Conservation (phyloP, 1,139 yeast species). For the Diutina scorzettiae region DNA sequence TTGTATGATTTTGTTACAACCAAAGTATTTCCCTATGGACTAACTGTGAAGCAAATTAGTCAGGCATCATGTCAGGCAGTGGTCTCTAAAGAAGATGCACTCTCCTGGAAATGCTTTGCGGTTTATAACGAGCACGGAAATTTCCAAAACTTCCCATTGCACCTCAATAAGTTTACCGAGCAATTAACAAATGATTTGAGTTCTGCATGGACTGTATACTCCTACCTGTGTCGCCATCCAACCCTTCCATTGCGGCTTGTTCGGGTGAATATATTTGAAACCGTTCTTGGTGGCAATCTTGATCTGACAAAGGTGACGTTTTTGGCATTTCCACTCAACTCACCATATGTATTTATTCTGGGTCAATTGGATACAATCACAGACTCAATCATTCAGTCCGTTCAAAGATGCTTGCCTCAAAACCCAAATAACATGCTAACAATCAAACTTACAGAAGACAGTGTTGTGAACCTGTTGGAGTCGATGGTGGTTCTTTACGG, state of each 20-base stretch:
- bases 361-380: background rate
- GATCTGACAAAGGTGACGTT: slow-evolving; percentile 46
- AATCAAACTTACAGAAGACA: background rate
- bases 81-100: slow-evolving; percentile 41
- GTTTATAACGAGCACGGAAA: slow-evolving; percentile 28
- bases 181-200: background rate
- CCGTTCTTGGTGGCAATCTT: slow-evolving; percentile 21
- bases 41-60: slow-evolving; percentile 58
- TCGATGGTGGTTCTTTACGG: slow-evolving; percentile 49
- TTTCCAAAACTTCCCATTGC: slow-evolving; percentile 18
- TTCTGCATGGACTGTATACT: slow-evolving; percentile 29
- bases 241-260: slow-evolving; percentile 45
- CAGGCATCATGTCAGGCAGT: slow-evolving; percentile 59
- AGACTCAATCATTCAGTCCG: background rate
- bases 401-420: slow-evolving; percentile 36
- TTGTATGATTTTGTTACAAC: background rate
- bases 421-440: slow-evolving; percentile 18
- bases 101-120: slow-evolving; percentile 49
- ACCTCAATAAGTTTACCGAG: slow-evolving; percentile 21
- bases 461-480: slow-evolving; percentile 32
- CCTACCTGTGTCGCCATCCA: slow-evolving; percentile 61
- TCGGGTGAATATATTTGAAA: slow-evolving; percentile 59
- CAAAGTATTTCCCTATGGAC: slow-evolving; percentile 28
- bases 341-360: slow-evolving; percentile 45
- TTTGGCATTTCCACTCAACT: slow-evolving; percentile 56